Percentiles rank a stretch among this genome's conserved stretches.
Evolutionary conservation across 1,139 yeast species (phyloP).

Genomic region (Zhuliangozyma parablackwelliae): DNA sequence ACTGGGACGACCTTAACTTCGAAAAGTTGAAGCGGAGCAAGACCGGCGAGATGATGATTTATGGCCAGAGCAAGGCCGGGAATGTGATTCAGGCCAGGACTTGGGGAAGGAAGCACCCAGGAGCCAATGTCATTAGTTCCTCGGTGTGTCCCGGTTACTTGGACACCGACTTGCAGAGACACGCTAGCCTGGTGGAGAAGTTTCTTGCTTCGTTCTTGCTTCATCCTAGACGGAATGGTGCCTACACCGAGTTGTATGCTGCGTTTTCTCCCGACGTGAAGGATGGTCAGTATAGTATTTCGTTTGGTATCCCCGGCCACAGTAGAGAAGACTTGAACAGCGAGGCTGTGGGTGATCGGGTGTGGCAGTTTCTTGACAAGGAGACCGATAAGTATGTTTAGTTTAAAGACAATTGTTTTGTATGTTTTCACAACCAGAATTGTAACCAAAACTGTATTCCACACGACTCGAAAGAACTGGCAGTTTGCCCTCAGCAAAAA

Average conservation of each 20-base stretch:
- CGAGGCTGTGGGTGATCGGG: conserved; percentile 10
- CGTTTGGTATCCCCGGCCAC: conserved; percentile 21
- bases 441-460: no score
- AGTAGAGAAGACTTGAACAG: conserved; percentile 10
- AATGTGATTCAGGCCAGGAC: conserved; percentile 38
- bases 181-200: conserved; percentile 11
- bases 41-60: conserved; percentile 10
- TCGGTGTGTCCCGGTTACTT: conserved; percentile 46
- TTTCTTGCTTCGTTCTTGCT: conserved; percentile 2
- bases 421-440: no score
- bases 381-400: conserved; percentile 8
- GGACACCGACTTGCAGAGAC: conserved; percentile 37
- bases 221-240: conserved; percentile 13
- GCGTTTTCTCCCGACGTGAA: conserved; percentile 17
- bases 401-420: no score
- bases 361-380: conserved; percentile 9
- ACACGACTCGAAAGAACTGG: no score
- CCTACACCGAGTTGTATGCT: conserved; percentile 20
- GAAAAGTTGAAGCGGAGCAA: conserved; percentile 6
- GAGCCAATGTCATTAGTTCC: conserved; percentile 31
- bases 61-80: conserved; percentile 49
- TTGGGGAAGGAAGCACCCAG: conserved; percentile 34
- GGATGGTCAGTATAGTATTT: conserved; percentile 14
- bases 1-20: conserved; percentile 33
- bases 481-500: no score